Evolutionary conservation across 352 stramenopile species (phyloP).

Genomic region (Albugo laibachii): DNA sequence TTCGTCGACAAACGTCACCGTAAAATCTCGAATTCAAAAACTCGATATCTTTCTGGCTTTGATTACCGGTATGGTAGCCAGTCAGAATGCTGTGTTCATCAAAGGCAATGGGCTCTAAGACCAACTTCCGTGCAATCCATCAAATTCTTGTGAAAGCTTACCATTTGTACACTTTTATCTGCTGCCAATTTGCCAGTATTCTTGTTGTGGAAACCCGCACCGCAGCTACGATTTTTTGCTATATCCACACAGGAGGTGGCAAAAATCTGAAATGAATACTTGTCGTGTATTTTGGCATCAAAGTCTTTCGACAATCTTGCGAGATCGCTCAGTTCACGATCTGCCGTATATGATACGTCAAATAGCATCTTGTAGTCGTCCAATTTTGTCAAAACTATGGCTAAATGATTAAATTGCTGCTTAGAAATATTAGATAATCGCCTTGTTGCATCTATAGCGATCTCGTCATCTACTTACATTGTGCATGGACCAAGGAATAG

Average conservation of each 20-base stretch:
- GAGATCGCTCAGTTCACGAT: too few relatives aligned
- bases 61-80: constrained; percentile 66
- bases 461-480: constrained; percentile 55
- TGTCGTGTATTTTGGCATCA: constrained; percentile 46
- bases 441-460: constrained; percentile 55
- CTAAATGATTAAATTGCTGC: constrained; percentile 47
- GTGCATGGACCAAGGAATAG: constrained; percentile 64
- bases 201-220: constrained; percentile 37
- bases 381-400: constrained; percentile 48
- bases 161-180: constrained; percentile 80
- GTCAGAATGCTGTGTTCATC: constrained; percentile 79
- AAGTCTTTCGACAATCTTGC: constrained; percentile 8
- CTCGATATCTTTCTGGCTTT: constrained; percentile 51
- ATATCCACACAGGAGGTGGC: constrained; percentile 78
- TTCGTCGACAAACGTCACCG: constrained; percentile 49
- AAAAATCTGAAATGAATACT: constrained; percentile 81
- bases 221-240: constrained; percentile 58
- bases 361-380: constrained; percentile 57
- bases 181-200: constrained; percentile 62
- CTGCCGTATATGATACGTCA: constrained; percentile 19
- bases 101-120: constrained; percentile 76
- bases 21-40: constrained; percentile 53
- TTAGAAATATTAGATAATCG: constrained; percentile 22
- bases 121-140: constrained; percentile 69
- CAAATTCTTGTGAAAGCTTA: constrained; percentile 68